Percentiles rank a stretch among this genome's conserved stretches.
Evolutionary conservation across 352 stramenopile species (phyloP).

Genomic region (Phytophthora boehmeriae): DNA sequence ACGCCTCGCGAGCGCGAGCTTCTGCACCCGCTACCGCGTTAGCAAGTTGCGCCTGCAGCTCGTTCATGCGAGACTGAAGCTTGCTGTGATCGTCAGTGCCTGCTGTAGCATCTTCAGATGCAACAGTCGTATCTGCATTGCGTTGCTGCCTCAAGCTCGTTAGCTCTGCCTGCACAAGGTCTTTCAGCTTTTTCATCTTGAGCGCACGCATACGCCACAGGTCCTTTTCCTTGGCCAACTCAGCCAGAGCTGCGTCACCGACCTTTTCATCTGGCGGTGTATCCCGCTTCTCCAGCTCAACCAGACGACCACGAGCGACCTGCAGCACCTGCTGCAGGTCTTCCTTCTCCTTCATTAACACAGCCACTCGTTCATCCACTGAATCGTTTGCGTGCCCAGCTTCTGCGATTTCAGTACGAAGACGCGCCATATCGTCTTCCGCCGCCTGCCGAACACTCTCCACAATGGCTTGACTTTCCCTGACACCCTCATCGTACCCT

Average conservation of each 20-base stretch:
- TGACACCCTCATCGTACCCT: slow-evolving; percentile 79
- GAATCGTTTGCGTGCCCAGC: neutral
- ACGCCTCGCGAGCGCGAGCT: slow-evolving; percentile 41
- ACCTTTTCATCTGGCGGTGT: slow-evolving; percentile 1
- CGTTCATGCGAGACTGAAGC: slow-evolving; percentile 39
- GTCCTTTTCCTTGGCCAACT: slow-evolving; percentile 64
- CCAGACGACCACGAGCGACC: slow-evolving; percentile 18
- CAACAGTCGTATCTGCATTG: slow-evolving; percentile 19
- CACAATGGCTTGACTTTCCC: slow-evolving; percentile 76
- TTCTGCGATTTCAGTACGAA: slow-evolving; percentile 32
- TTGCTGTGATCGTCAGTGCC: slow-evolving; percentile 29
- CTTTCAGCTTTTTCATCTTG: slow-evolving; percentile 88
- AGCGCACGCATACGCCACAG: slow-evolving; percentile 80
- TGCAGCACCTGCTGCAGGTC: slow-evolving; percentile 32
- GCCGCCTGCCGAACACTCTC: slow-evolving; percentile 58
- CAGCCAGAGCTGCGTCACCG: slow-evolving; percentile 14
- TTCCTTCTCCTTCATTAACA: slow-evolving; percentile 35
- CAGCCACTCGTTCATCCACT: slow-evolving; percentile 12
- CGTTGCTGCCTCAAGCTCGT: slow-evolving; percentile 43
- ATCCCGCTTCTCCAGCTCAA: slow-evolving; percentile 31
- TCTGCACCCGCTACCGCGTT: slow-evolving; percentile 38
- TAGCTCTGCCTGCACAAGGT: slow-evolving; percentile 64
- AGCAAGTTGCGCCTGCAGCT: slow-evolving; percentile 43
- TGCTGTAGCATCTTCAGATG: slow-evolving; percentile 1
- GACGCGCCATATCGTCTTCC: slow-evolving; percentile 43